Conservation (phyloP, 2,329 filamentous ascomycete genomes). For the Clonostachys byssicola region DNA sequence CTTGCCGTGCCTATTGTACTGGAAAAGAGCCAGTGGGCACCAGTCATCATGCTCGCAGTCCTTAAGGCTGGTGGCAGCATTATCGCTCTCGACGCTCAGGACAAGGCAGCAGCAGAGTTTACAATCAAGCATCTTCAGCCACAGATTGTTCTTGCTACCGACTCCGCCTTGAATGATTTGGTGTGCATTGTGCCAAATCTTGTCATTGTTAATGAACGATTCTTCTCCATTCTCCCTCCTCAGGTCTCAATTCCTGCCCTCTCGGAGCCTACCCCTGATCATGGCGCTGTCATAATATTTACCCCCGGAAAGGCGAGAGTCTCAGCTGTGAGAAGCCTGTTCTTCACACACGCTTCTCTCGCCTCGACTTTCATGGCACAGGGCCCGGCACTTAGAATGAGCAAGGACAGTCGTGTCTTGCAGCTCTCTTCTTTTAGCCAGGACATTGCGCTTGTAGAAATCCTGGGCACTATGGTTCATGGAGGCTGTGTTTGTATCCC, state of each 20-base stretch:
- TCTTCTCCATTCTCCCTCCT: conserved; percentile 27
- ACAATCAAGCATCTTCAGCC: conserved; percentile 38
- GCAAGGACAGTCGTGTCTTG: conserved; percentile 46
- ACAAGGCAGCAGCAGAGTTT: conserved; percentile 31
- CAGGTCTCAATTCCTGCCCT: conserved; percentile 17
- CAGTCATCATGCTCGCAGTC: conserved; percentile 65
- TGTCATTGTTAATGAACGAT: conserved; percentile 34
- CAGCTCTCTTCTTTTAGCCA: conserved; percentile 51
- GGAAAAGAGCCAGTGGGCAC: conserved; percentile 65
- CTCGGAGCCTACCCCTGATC: conserved; percentile 30
- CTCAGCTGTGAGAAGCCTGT: conserved; percentile 43
- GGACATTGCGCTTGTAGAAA: conserved; percentile 46
- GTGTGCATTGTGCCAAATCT: conserved; percentile 31
- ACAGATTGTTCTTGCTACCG: conserved; percentile 37
- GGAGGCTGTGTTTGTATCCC: conserved; percentile 60
- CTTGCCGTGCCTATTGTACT: conserved; percentile 62
- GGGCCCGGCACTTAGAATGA: conserved; percentile 43
- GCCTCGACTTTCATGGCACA: conserved; percentile 50
- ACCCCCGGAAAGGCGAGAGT: conserved; percentile 46
- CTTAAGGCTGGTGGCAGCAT: conserved; percentile 55
- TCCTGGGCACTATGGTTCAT: conserved; percentile 44
- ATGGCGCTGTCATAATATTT: conserved; percentile 58
- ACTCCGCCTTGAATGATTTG: conserved; percentile 31
- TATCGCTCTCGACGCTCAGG: conserved; percentile 41
- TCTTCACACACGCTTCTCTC: conserved; percentile 57